These are phyloP conservation scores for Arthrinium puccinioides DNA, from an alignment of 2,329 filamentous ascomycete species.

Conservation along the genomic window DNA sequence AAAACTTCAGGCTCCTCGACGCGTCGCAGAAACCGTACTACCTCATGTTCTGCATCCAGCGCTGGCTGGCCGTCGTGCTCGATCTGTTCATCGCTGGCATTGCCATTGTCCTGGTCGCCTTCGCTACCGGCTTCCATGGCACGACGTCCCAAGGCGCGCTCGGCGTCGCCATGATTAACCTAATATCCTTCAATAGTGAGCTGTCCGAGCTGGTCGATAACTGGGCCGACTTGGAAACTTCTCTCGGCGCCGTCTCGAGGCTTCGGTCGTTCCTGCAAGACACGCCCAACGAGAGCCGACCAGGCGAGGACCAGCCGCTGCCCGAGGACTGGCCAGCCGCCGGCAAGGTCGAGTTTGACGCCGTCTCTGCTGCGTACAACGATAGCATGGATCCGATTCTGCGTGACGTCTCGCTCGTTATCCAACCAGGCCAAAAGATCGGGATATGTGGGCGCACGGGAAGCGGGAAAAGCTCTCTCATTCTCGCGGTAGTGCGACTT, in stretches of 20 bases:
- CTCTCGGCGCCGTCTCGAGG: slow-evolving; percentile 4
- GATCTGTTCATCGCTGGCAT: slow-evolving; percentile 5
- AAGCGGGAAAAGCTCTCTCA: not conserved
- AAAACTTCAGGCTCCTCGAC: slow-evolving; percentile 31
- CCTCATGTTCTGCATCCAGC: slow-evolving; percentile 21
- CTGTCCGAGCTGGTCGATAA: slow-evolving; percentile 2
- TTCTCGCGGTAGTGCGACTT: not conserved
- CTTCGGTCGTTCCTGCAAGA: slow-evolving; percentile 4
- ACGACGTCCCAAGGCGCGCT: not conserved
- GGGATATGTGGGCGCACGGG: not conserved
- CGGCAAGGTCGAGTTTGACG: not conserved
- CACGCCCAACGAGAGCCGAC: slow-evolving; percentile 1
- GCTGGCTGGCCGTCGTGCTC: slow-evolving; percentile 18
- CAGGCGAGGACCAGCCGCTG: not conserved
- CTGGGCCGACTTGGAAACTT: slow-evolving; percentile 5
- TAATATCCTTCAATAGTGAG: slow-evolving; percentile 2
- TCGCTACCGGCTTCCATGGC: slow-evolving; percentile 8
- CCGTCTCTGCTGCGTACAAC: not conserved
- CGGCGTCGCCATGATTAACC: slow-evolving; percentile 3
- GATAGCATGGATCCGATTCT: not conserved
- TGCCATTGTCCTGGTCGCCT: slow-evolving; percentile 17
- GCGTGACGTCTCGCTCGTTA: not conserved
- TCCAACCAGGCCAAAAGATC: slow-evolving; percentile 3
- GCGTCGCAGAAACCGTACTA: slow-evolving; percentile 22
- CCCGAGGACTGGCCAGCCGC: not conserved